Evolutionary conservation across 768 basidiomycete genomes (phyloP).

Genomic region (Russula compacta): DNA sequence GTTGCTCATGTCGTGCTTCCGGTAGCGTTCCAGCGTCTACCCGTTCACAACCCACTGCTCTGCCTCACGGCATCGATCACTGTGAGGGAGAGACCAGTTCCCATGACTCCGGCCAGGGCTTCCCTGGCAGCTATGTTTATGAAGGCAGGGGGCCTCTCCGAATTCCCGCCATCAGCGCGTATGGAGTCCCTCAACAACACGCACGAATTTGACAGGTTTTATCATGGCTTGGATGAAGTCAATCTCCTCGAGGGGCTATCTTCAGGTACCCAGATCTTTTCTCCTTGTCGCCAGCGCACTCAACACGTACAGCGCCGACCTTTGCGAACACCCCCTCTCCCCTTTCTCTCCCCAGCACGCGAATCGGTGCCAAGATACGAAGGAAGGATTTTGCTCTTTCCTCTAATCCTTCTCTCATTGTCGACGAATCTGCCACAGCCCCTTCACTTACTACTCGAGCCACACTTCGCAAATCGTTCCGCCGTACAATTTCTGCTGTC

Average conservation of each 20-base stretch:
- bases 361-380: constrained; percentile 61
- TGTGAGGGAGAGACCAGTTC: constrained; percentile 67
- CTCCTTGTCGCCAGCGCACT: constrained; percentile 1
- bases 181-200: constrained; percentile 22
- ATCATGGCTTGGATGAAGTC: constrained; percentile 52
- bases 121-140: constrained; percentile 29
- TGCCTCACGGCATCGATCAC: constrained; percentile 83
- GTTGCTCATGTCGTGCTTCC: background rate
- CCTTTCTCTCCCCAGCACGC: constrained; percentile 55
- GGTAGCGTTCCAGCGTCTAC: constrained; percentile 44
- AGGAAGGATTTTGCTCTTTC: constrained; percentile 54
- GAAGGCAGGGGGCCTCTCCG: constrained; percentile 27
- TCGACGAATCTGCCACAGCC: constrained; percentile 26
- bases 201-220: constrained; percentile 32
- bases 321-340: constrained; percentile 27
- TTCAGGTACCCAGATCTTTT: constrained; percentile 35
- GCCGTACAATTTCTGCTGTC: constrained; percentile 67
- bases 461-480: constrained; percentile 78
- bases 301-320: constrained; percentile 34
- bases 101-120: constrained; percentile 33
- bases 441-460: constrained; percentile 34
- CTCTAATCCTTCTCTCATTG: constrained; percentile 35
- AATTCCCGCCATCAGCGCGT: constrained; percentile 27
- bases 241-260: constrained; percentile 59
- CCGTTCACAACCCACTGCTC: constrained; percentile 63